phyloP scores from a whole-genome alignment of 805 yeast genomes.

The Sporopachydermia lactativora region DNA sequence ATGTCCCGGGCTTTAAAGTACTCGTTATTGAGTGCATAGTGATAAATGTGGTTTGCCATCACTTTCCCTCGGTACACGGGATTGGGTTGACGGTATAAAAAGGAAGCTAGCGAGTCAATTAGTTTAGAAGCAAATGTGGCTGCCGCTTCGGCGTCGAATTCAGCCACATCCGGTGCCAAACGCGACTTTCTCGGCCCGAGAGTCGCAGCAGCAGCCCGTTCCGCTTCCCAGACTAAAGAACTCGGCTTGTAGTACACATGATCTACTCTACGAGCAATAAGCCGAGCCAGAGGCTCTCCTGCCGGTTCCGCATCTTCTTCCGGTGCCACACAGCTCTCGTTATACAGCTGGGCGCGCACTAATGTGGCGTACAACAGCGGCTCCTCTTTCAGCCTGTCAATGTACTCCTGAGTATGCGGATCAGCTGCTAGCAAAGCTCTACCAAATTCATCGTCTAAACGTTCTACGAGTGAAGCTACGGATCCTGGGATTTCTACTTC shows the following conservation, averaged over 20 bases:
- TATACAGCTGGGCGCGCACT: conserved; percentile 75
- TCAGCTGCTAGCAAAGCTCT: conserved; percentile 79
- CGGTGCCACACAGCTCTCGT: conserved; percentile 43
- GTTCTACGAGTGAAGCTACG: conserved; percentile 73
- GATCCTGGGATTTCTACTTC: conserved; percentile 71
- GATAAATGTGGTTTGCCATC: conserved; percentile 73
- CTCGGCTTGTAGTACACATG: conserved; percentile 88
- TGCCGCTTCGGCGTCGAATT: conserved; percentile 13
- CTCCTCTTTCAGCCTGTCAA: conserved; percentile 84
- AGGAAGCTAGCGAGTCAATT: conserved; percentile 49
- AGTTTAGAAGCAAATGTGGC: conserved; percentile 36
- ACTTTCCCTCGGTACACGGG: conserved; percentile 69
- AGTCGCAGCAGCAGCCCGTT: conserved; percentile 59
- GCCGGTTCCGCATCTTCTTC: conserved; percentile 25
- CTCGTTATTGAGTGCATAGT: conserved; percentile 78
- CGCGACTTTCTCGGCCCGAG: conserved; percentile 26
- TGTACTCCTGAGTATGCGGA: conserved; percentile 90
- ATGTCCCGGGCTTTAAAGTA: conserved; percentile 79
- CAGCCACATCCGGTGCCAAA: conserved; percentile 20
- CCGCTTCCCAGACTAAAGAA: conserved; percentile 53
- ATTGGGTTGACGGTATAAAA: conserved; percentile 53
- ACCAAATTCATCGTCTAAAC: conserved; percentile 89
- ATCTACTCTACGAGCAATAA: conserved; percentile 73
- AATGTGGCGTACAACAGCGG: conserved; percentile 57
- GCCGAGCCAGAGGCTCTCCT: conserved; percentile 54